Evolutionary conservation across 345 rosid species (phyloP), one percentile per base, ranked within the genome.

Genomic region (Diplotaxis tenuifolia): DNA sequence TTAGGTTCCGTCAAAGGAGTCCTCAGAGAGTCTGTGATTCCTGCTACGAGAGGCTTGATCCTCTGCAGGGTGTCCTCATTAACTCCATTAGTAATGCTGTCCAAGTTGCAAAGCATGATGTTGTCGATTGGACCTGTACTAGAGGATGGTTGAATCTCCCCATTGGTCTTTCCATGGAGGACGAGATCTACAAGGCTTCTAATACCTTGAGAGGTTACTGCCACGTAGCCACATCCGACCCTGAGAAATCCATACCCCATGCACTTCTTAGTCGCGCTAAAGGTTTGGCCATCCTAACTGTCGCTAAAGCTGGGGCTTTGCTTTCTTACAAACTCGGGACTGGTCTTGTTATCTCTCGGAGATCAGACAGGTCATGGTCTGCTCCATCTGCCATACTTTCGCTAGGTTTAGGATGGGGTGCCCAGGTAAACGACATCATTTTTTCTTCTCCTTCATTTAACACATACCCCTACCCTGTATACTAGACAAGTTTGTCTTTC

Each of bases 71-170:
- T 70, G 67, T 95, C 47, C 89, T 95, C 32, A 82, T 95, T 47
- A 84, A 86, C 71, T 82, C 96, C 59, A 89, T 86, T 31, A 95
- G 99, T 81, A 95, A 95, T 68, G 96, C 99, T 31, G 83, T 72
- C 47, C 99, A 95, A 86, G 92, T 79, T 22, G 98, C 99, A 11
- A 95, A 88, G 80, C 98, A 95, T 73, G 99, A 95, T 69, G 96
- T 92, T 47, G 66, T 83, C 72, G 97, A 95, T 82, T 95, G 99
- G 99, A 95, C 99, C 0, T 88, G 92, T 56, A 65, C 84, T 0
- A 86, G 99, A 78, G 98, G 96, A 47, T 95, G 99, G 99, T 67
- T 95, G 77, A 95, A 95, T 62, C 91, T 92, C 61, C 99, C 99
- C 0, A 73, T 92, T 83, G 96, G 97, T 79, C 71, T 95, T 28